A percentile compares a stretch with the other conserved stretches of the same genome.
Evolutionary conservation across 495 filamentous ascomycete species (phyloP).

Genomic region (Podospora comata): DNA sequence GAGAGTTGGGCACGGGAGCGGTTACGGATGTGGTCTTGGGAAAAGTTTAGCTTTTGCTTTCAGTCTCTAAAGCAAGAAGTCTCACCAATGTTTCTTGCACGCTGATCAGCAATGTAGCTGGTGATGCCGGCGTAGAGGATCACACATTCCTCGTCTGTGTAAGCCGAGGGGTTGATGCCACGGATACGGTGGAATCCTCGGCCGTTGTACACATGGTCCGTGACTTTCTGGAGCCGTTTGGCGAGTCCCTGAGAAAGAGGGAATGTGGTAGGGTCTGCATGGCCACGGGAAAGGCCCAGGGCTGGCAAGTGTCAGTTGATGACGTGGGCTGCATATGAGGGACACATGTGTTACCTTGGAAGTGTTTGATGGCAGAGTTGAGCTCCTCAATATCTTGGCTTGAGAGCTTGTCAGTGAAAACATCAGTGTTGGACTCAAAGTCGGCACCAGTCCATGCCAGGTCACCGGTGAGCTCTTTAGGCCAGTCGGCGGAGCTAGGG

Average conservation of each 20-base stretch:
- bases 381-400: neutral
- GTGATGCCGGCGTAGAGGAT: neutral
- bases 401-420: neutral
- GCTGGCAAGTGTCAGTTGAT: neutral
- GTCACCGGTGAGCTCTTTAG: neutral
- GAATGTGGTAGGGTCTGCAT: neutral
- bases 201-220: neutral
- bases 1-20: neutral
- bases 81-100: neutral
- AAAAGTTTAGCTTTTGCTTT: neutral
- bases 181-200: neutral
- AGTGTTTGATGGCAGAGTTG: neutral
- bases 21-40: neutral
- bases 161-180: neutral
- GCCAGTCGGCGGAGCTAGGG: neutral
- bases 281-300: neutral
- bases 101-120: neutral
- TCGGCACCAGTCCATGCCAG: neutral
- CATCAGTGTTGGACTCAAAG: neutral
- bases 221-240: neutral
- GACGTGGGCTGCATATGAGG: neutral
- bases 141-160: neutral
- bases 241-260: neutral
- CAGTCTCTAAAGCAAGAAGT: neutral
- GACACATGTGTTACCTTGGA: neutral